phyloP scores from a whole-genome alignment of 164 flowering plant species.

The Magnolia sinica region DNA sequence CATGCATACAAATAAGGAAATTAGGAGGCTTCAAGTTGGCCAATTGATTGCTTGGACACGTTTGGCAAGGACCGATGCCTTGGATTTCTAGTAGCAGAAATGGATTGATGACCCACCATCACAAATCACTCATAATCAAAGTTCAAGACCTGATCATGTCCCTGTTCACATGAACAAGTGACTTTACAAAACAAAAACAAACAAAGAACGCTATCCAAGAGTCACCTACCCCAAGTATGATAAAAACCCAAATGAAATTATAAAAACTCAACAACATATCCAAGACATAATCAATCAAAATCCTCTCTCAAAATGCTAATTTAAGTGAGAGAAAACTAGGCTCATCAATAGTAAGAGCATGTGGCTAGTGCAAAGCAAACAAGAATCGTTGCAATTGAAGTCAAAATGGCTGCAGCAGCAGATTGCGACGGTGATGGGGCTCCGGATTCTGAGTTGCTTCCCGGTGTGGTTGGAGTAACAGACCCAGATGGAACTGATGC shows the following conservation, averaged over 20 bases:
- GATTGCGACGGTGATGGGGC: constrained; percentile 8
- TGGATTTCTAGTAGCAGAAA: too few species aligned
- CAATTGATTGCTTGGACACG: too few species aligned
- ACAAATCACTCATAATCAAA: too few species aligned
- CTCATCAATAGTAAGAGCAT: background rate
- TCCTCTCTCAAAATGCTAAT: constrained; percentile 1
- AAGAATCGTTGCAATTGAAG: background rate
- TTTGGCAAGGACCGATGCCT: too few species aligned
- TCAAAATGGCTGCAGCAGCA: background rate
- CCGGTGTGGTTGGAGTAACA: background rate
- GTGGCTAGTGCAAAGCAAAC: background rate
- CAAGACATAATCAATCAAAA: background rate
- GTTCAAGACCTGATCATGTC: too few species aligned
- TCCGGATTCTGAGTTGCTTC: background rate
- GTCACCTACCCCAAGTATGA: background rate
- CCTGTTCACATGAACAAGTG: background rate
- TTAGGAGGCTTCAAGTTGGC: too few species aligned
- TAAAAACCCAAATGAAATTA: background rate
- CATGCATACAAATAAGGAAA: too few species aligned
- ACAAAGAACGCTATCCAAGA: background rate
- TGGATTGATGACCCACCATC: too few species aligned
- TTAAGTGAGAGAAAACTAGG: background rate
- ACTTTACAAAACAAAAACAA: background rate
- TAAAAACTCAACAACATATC: background rate
- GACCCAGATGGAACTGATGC: background rate